Evolutionary conservation across 176 grass and related monocot species (phyloP).

Genomic region (Bolboschoenus planiculmis): DNA sequence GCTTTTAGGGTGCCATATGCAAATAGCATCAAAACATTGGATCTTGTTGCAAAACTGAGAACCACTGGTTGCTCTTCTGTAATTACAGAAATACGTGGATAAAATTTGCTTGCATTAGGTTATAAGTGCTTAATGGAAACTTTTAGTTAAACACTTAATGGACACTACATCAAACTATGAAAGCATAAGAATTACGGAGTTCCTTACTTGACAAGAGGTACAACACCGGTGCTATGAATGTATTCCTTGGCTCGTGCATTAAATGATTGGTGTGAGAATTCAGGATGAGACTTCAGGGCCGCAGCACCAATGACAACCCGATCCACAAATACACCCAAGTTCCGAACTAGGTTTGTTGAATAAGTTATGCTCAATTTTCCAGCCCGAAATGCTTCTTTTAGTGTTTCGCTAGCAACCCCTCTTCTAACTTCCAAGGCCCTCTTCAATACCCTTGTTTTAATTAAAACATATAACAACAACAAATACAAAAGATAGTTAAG

Average conservation of each 20-base stretch:
- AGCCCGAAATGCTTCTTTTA: constrained; percentile 41
- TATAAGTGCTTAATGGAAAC: neutral
- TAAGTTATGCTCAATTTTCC: constrained; percentile 69
- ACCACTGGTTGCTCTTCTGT: neutral
- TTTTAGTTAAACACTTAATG: neutral
- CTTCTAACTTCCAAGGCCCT: constrained; percentile 70
- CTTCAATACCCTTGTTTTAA: constrained; percentile 45
- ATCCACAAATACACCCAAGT: constrained; percentile 57
- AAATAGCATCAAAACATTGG: neutral
- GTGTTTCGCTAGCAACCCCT: constrained; percentile 46
- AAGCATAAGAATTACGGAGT: neutral
- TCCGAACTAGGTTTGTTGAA: constrained; percentile 45
- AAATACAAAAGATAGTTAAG: neutral
- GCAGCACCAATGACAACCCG: constrained; percentile 70
- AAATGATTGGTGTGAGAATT: constrained; percentile 76
- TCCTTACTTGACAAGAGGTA: constrained; percentile 80
- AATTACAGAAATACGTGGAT: neutral
- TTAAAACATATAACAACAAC: neutral
- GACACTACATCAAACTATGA: neutral
- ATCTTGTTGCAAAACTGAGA: neutral
- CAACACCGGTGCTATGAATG: constrained; percentile 50
- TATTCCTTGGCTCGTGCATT: constrained; percentile 61
- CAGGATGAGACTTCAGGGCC: constrained; percentile 37
- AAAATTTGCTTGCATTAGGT: neutral
- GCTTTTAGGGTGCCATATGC: neutral